These are phyloP conservation scores for Glomus cerebriforme DNA, from an alignment of 192 early-diverging fungal species.

Conservation along the genomic window DNA sequence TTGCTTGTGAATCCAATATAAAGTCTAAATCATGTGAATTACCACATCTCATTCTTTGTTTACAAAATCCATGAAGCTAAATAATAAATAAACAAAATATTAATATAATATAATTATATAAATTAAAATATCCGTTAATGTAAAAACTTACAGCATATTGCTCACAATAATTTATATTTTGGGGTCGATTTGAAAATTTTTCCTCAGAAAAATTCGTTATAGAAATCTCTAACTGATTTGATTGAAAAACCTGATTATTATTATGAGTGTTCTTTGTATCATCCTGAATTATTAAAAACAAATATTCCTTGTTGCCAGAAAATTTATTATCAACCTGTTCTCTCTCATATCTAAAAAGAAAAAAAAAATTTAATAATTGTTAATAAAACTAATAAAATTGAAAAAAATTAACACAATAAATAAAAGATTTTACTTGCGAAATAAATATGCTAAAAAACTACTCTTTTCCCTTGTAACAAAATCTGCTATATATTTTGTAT, in stretches of 20 bases:
- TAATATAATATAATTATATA: background rate
- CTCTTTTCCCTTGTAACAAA: constrained; percentile 62
- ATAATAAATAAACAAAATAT: constrained; percentile 1
- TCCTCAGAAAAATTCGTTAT: background rate
- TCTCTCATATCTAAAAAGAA: constrained; percentile 31
- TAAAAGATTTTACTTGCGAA: constrained; percentile 48
- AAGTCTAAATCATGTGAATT: constrained; percentile 84
- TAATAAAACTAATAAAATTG: background rate
- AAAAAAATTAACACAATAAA: background rate
- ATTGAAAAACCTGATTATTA: background rate
- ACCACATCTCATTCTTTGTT: constrained; percentile 63
- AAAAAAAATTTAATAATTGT: background rate
- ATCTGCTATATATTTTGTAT: constrained; percentile 90
- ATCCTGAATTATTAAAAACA: constrained; percentile 12
- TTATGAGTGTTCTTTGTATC: background rate
- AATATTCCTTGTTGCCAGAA: constrained; percentile 10
- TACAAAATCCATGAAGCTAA: constrained; percentile 81
- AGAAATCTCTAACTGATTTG: background rate
- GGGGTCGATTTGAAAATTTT: background rate
- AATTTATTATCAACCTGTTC: constrained; percentile 24
- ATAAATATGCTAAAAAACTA: constrained; percentile 74
- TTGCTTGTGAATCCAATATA: constrained; percentile 76
- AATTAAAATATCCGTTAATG: too few species aligned
- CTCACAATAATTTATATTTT: constrained; percentile 65
- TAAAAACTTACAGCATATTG: constrained; percentile 76